Conservation (phyloP, 257 asterid species). For the Prunella vulgaris region DNA sequence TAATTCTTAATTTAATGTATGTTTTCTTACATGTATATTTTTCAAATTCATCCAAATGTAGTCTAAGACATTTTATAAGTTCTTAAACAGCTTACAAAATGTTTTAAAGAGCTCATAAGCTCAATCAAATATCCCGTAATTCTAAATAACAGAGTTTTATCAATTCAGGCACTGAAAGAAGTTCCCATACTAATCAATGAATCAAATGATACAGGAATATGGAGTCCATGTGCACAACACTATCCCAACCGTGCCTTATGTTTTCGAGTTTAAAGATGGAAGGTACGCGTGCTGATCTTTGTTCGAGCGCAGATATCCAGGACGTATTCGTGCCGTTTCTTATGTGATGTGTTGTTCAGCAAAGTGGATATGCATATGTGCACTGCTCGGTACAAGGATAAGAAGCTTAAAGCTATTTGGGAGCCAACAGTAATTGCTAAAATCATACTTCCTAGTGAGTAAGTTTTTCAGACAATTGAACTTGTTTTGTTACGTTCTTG, state of each 20-base stretch:
- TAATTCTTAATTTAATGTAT: no score
- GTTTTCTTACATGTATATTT: no score
- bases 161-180: no score
- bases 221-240: slow-evolving; percentile 70
- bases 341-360: slow-evolving; percentile 26
- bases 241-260: slow-evolving; percentile 82
- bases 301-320: background rate
- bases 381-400: slow-evolving; percentile 16
- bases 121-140: no score
- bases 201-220: slow-evolving; percentile 44
- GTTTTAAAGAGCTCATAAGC: no score
- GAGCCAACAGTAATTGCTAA: slow-evolving; percentile 83
- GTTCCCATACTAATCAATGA: background rate
- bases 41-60: no score
- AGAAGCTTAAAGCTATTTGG: slow-evolving; percentile 48
- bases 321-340: background rate
- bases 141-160: no score
- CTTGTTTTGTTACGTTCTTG: background rate
- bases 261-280: slow-evolving; percentile 78
- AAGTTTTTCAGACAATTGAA: slow-evolving; percentile 34
- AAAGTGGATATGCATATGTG: slow-evolving; percentile 46
- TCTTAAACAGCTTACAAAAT: no score
- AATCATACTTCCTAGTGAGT: slow-evolving; percentile 86
- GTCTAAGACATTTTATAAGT: no score
- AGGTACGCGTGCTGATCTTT: slow-evolving; percentile 33